A percentile compares a stretch with the other conserved stretches of the same genome.
Evolutionary conservation across 2,329 filamentous ascomycete species (phyloP).

Genomic region (Colletotrichum tropicale): DNA sequence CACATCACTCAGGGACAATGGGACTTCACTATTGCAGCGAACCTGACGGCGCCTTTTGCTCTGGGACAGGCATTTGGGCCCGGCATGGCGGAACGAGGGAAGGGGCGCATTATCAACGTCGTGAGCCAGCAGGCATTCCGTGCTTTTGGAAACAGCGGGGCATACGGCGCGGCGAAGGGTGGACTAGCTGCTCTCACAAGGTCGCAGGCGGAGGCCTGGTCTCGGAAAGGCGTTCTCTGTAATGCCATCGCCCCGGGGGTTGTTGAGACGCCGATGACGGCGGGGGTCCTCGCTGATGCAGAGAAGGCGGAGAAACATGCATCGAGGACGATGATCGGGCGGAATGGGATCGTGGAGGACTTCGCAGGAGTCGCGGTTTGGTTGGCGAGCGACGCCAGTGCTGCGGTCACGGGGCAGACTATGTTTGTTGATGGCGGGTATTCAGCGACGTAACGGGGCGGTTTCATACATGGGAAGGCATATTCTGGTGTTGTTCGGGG

Average conservation of each 20-base stretch:
- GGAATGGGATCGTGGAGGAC: slow-evolving; percentile 33
- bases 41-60: slow-evolving; percentile 35
- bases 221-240: slow-evolving; percentile 33
- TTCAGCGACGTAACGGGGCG: slow-evolving; percentile 26
- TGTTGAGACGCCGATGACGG: slow-evolving; percentile 31
- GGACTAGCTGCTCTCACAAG: slow-evolving; percentile 34
- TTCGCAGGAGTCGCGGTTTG: slow-evolving; percentile 34
- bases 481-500: fast-evolving
- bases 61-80: slow-evolving; percentile 36
- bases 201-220: slow-evolving; percentile 39
- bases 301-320: slow-evolving; percentile 27
- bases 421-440: slow-evolving; percentile 39
- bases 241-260: slow-evolving; percentile 36
- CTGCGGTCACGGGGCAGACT: slow-evolving; percentile 35
- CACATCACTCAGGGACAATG: slow-evolving; percentile 29
- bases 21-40: slow-evolving; percentile 34
- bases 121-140: slow-evolving; percentile 35
- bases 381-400: slow-evolving; percentile 33
- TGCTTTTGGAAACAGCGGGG: slow-evolving; percentile 35
- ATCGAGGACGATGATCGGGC: slow-evolving; percentile 30
- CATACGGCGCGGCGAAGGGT: slow-evolving; percentile 35
- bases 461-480: fast-evolving
- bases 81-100: slow-evolving; percentile 31
- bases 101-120: slow-evolving; percentile 37
- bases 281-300: slow-evolving; percentile 24